A percentile compares a stretch with the other conserved stretches of the same genome.
phyloP scores from a whole-genome alignment of 2,329 filamentous ascomycete genomes.

The Stagonosporopsis vannaccii region DNA sequence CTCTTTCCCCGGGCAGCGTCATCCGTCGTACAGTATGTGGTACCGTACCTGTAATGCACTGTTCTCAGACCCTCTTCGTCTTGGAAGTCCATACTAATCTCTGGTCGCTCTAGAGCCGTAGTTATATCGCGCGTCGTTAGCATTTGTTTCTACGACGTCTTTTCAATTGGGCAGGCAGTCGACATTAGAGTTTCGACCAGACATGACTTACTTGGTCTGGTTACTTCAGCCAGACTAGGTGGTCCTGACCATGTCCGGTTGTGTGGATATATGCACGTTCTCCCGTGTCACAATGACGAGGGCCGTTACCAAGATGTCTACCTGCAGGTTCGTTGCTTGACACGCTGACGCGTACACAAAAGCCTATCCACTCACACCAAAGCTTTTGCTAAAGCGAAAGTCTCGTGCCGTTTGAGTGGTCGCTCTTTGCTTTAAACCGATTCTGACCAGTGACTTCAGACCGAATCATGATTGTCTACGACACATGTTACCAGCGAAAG shows the following conservation, averaged over 20 bases:
- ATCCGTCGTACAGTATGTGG: conserved; percentile 5
- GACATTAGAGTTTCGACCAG: neutral
- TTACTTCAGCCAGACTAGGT: conserved; percentile 6
- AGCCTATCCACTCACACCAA: neutral
- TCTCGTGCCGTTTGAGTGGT: conserved; percentile 4
- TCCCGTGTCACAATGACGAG: conserved; percentile 23
- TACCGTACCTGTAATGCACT: conserved; percentile 26
- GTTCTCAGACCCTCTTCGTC: conserved; percentile 21
- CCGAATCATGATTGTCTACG: neutral
- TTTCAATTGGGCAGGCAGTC: conserved; percentile 1
- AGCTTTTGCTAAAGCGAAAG: neutral
- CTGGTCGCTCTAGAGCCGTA: conserved; percentile 16
- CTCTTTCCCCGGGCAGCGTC: conserved; percentile 30
- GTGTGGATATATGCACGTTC: conserved; percentile 14
- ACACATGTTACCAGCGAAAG: neutral
- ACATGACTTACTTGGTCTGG: conserved; percentile 3
- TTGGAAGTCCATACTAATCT: conserved; percentile 21
- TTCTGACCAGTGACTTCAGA: neutral
- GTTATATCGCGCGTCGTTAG: conserved; percentile 15
- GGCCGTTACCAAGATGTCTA: conserved; percentile 23
- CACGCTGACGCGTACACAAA: conserved; percentile 39
- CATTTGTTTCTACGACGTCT: neutral
- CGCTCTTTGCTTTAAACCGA: neutral
- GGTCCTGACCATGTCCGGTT: conserved; percentile 4
- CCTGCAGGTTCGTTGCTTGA: conserved; percentile 33